Base-by-base conservation (phyloP, 2,329 filamentous ascomycete genomes). In the Sclerotinia sclerotiorum region DNA sequence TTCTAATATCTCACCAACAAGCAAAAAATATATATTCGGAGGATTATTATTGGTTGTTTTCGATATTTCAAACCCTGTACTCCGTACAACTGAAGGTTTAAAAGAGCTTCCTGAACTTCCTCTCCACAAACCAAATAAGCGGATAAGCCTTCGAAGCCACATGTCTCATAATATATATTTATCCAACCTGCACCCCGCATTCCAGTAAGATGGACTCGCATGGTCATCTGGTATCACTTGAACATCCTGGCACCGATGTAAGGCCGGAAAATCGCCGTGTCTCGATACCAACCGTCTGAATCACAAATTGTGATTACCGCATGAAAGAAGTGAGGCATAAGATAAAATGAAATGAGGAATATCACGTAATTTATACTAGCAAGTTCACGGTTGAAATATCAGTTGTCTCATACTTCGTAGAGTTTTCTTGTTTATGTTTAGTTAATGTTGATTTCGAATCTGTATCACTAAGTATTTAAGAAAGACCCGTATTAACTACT, bases 171-270 rank as follows among this genome's bases (percentile, higher is more conserved):
- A 61, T 67, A 19, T 35, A 32, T 60, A 35, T 66, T 66, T 35
- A 62, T 35, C 55, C 63, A 57, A 19, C 44, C 39, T 65, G 52
- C 64, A 66, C 64, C 54, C 64, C 64, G 64, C 64, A 67, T 60
- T 67, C 54, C 64, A 39, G 55, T 29, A 29, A 51, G 55, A 67
- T 35, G 27, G 24, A 6, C 44, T 67, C 64, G 55, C 54, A 57
- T 67, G 64, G 42, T 60, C 64, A 60, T 49, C 54, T 62, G 60
- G 60, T 60, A 67, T 67, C 46, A 67, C 54, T 58, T 32, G 19
- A n/a, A 67, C 44, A 60, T 49, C 44, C 44, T 61, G 54, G 44
- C 52, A 58, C 64, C 64, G 64, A 67, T 48, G 24, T 67, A 67
- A 57, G 64, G 54, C 64, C 64, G 64, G 51, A 39, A 67, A 51